Percentiles rank a stretch among this genome's conserved stretches.
phyloP scores from a whole-genome alignment of 129 eudicot species.

The Dittrichia graveolens region DNA sequence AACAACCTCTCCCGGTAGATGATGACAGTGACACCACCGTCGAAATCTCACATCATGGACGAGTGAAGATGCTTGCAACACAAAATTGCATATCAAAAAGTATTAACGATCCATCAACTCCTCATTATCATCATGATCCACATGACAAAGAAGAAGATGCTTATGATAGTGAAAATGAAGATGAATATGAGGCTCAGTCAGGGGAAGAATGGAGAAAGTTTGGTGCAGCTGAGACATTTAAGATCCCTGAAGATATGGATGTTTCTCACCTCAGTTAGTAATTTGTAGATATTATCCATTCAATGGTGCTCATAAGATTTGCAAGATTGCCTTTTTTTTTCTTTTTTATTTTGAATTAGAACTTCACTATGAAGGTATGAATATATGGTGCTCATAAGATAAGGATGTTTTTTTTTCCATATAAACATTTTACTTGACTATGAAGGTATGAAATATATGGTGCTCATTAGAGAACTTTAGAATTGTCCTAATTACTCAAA shows the following conservation, averaged over 20 bases:
- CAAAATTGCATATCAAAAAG: constrained; percentile 57
- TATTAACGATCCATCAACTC: constrained; percentile 40
- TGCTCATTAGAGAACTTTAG: no score
- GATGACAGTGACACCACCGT: constrained; percentile 83
- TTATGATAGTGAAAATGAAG: constrained; percentile 34
- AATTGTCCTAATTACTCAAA: no score
- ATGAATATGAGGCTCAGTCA: constrained; percentile 34
- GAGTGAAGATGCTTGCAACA: constrained; percentile 84
- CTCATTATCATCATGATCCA: constrained; percentile 24
- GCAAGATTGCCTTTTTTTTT: not conserved
- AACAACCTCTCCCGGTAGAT: constrained; percentile 82
- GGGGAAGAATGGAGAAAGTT: constrained; percentile 75
- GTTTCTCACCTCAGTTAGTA: constrained; percentile 69
- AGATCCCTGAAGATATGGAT: constrained; percentile 76
- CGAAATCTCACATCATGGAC: constrained; percentile 72
- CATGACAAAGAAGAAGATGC: constrained; percentile 47
- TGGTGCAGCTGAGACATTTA: constrained; percentile 93
- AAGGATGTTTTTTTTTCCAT: no score
- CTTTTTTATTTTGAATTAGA: not conserved
- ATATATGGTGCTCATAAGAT: not conserved
- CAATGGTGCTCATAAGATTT: constrained; percentile 1
- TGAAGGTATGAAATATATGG: no score
- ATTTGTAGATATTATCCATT: constrained; percentile 3
- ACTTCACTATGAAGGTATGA: not conserved
- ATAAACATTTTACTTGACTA: no score